Evolutionary conservation across 192 early-diverging fungal genomes (phyloP), one percentile per base, ranked within the genome.

Genomic region (Pilaira anomala): DNA sequence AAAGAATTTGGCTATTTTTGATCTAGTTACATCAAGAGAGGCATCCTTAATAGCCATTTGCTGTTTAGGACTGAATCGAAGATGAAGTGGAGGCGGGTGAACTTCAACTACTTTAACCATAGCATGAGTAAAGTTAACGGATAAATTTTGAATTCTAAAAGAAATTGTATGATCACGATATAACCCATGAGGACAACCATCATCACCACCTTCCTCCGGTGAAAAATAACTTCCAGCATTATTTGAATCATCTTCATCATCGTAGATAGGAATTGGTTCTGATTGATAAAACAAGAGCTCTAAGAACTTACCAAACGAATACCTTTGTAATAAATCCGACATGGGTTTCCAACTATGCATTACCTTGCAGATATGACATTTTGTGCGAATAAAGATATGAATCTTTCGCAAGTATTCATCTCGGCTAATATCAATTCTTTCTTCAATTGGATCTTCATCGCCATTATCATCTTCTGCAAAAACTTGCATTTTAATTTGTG

Each of bases 231-330:
- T 33, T 6, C 22, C 30, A 12, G 26, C 8, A 21, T n/a, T 19
- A 46, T 4, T 14, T 6, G 12, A 3, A 16, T 12, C 44, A 3
- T 46, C 44, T 13, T 46, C 39, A 39, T 30, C 29, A 11, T 36
- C 3, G 22, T 29, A 13, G 19, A 40, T 7, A 33, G 28, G 28
- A 11, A 19, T 22, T 8, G 39, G 19, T 12, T 71, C 72, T 11
- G 73, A 75, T 74, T 90, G 88, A 74, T 99, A 96, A 50, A 97
- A 94, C 0, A 91, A 80, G 4, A 93, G 75, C 72, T 99, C 97
- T 19, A 99, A 72, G 67, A 91, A 98, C 76, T 99, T 99, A 54
- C 94, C 97, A 81, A 98, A 96, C 6, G 97, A 99, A 70, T 93
- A 94, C 54, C 91, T 89, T 87, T 90, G 93, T 18, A 89, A 82